Base-by-base conservation (phyloP, 768 basidiomycete genomes). In the Serendipita sp. region DNA sequence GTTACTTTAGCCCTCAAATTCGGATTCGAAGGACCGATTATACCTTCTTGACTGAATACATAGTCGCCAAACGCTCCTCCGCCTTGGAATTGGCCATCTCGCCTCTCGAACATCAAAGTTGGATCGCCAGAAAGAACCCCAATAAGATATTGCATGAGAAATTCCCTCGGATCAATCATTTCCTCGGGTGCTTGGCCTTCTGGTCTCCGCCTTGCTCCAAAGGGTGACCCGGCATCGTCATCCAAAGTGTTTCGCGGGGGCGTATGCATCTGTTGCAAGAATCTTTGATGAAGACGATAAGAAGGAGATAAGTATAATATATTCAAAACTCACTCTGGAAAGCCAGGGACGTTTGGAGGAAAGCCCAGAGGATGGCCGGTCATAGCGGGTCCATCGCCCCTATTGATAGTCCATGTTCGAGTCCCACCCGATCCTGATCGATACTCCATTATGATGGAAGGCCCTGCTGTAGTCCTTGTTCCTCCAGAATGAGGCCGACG, bases 21-120 rank as follows among this genome's bases (percentile, higher is more conserved):
- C n/a, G n/a, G n/a, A n/a, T n/a, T n/a, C 24, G 26, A 33, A n/a
- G 5, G 24, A 4, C 67, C 75, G 62, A 62, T n/a, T n/a, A n/a
- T n/a, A 84, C 92, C 88, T 79, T 91, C 88, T 73, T 95, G 89
- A 65, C 83, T 89, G 68, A 91, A 88, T 3, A 89, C 93, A 74
- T 95, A 96, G 71, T 96, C 93, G 2, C 93, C 93, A 80, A 85
- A 81, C 68, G 53, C 53, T 13, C 53, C 53, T 24, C 24, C 30
- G 9, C 53, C 53, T 34, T 58, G 53, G 11, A 58, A 30, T 24
- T 4, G 53, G 4, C 53, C 53, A 4, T 20, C 53, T 20, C 17
- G 33, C 28, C 33, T 31, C 17, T n/a, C 4, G 30, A 58, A 34
- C 53, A 58, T 58, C 53, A 58, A n/a, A 11, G 4, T 34, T 11